A percentile compares a stretch with the other conserved stretches of the same genome.
Conservation (phyloP, 2,329 filamentous ascomycete species). For the Cadophora gregata region DNA sequence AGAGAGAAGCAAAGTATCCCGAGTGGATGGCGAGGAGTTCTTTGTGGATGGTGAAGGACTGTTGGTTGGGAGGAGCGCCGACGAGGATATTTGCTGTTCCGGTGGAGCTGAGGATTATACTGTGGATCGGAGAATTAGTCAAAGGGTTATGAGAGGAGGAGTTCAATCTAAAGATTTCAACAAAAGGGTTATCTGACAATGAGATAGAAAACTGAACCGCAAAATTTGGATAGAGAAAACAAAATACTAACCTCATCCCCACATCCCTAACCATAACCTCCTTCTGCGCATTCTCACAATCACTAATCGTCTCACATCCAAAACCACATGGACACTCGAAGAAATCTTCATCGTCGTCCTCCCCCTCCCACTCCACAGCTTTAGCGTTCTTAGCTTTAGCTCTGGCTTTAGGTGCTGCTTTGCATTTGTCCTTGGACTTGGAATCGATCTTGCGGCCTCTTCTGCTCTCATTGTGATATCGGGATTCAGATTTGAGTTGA, state of each 20-base stretch:
- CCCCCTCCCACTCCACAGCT: not conserved
- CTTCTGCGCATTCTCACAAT: conserved; percentile 5
- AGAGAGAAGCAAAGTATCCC: not conserved
- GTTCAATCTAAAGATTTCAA: not conserved
- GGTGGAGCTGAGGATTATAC: not conserved
- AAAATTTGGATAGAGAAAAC: not conserved
- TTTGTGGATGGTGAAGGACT: conserved; percentile 11
- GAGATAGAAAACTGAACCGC: not conserved
- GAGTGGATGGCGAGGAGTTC: conserved; percentile 6
- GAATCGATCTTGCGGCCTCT: not conserved
- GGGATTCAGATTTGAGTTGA: not conserved
- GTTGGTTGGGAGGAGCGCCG: not conserved
- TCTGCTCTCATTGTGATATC: not conserved
- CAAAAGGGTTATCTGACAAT: too few relatives aligned
- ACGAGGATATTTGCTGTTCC: not conserved
- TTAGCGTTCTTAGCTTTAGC: not conserved
- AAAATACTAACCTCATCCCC: conserved; percentile 6
- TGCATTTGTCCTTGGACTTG: not conserved
- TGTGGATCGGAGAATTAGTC: not conserved
- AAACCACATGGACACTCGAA: not conserved
- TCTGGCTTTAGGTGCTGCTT: not conserved
- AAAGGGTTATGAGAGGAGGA: not conserved
- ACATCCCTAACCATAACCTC: conserved; percentile 4
- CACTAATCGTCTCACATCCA: not conserved
- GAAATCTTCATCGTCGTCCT: not conserved